Conservation (phyloP, 202 grass and related monocot genomes). For the Musa balbisiana region DNA sequence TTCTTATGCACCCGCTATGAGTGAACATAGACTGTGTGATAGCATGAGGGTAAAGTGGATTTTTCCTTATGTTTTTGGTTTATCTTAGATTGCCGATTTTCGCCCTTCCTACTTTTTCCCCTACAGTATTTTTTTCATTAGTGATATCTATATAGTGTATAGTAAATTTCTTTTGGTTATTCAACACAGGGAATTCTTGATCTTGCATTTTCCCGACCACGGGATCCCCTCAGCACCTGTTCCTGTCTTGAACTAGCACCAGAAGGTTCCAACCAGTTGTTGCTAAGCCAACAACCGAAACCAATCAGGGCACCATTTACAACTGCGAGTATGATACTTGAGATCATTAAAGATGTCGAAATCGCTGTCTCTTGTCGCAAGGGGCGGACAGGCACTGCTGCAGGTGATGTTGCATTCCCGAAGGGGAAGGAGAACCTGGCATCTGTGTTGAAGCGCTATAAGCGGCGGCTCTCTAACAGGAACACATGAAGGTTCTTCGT, state of each 20-base stretch:
- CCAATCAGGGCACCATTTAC: conserved; percentile 30
- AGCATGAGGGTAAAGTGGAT: no score
- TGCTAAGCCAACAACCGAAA: conserved; percentile 1
- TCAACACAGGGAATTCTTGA: conserved; percentile 49
- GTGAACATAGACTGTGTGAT: no score
- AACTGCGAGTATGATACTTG: conserved; percentile 28
- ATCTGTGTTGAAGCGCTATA: conserved; percentile 74
- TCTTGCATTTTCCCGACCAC: conserved; percentile 52
- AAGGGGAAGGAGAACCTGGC: conserved; percentile 75
- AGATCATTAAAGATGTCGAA: conserved; percentile 61
- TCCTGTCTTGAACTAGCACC: conserved; percentile 21
- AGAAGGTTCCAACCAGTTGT: conserved; percentile 14
- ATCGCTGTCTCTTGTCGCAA: conserved; percentile 38
- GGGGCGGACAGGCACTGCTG: conserved; percentile 59
- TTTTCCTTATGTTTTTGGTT: no score
- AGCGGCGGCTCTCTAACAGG: conserved; percentile 49
- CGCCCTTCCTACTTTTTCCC: no score
- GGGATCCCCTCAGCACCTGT: conserved; percentile 16
- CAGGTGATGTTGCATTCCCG: conserved; percentile 68
- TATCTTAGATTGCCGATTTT: no score
- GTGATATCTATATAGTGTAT: not conserved
- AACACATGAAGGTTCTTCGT: conserved; percentile 7
- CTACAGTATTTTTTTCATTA: no score
- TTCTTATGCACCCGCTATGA: not conserved
- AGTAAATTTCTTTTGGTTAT: conserved; percentile 4